Evolutionary conservation across 179 eudicot genomes (phyloP), one percentile per base, ranked within the genome.

Genomic region (Nepenthes alata): DNA sequence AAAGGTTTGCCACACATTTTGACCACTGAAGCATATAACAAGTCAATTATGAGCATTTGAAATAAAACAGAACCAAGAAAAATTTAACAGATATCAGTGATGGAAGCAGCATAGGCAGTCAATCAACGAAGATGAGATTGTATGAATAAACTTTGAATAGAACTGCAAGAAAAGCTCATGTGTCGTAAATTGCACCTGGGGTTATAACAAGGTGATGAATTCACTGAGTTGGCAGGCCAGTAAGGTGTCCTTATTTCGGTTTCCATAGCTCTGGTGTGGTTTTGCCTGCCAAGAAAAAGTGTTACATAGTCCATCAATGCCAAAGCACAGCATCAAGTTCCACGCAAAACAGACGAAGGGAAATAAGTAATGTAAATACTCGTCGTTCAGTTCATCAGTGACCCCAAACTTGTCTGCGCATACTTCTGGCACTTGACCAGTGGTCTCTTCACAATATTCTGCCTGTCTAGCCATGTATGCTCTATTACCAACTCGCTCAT

Each of bases 1-100:
- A 62, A 89, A 70, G 38, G 74, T 76, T 79, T 88, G 88, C 86
- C 85, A 89, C 9, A 87, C 91, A 81, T 82, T 81, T 67, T 86
- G 91, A 72, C 82, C 79, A 59, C 95, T 86, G 87, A 14, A 65
- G 37, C 59, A 61, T 56, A 36, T 55, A 6, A 25, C 13, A 61
- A 49, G 66, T 50, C 14, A 55, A 51, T 6, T 13, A 55, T 55
- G 63, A 66, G 53, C n/a, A 50, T 10, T 50, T 50, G n/a, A 50
- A 8, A 50, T 50, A 13, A 50, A 11, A 50, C 4, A 11, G 49
- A 47, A 48, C 34, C 41, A 44, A 51, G 5, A 8, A 11, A 14
- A 11, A 15, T 37, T 25, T 15, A 51, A 55, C 56, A 53, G 51
- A 13, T n/a, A 37, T 3, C 35, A 63, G 16, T 52, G 5, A 14